Evolutionary conservation across 176 grass and related monocot species (phyloP).

Genomic region (Carex cristatella): DNA sequence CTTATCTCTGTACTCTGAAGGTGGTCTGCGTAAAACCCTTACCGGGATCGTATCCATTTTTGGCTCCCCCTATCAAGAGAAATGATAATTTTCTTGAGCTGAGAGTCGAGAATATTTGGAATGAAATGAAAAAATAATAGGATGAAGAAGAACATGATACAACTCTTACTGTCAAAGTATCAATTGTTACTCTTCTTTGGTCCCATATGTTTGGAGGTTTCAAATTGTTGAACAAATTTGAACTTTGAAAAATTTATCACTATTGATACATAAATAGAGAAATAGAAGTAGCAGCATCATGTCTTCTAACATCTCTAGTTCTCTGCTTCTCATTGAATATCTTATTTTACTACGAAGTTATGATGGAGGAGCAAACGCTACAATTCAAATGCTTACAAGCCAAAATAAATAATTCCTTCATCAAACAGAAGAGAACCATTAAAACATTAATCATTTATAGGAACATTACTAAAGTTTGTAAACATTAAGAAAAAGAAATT

Average conservation of each 20-base stretch:
- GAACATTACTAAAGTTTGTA: background rate
- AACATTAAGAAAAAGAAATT: background rate
- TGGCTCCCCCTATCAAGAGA: background rate
- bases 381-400: background rate
- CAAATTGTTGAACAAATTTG: background rate
- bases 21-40: conserved; percentile 39
- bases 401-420: background rate
- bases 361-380: background rate
- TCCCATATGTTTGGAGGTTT: background rate
- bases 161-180: background rate
- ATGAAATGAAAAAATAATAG: background rate
- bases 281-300: background rate
- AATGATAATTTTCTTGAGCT: background rate
- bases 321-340: background rate
- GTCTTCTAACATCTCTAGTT: background rate
- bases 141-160: background rate
- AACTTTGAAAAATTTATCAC: background rate
- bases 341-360: background rate
- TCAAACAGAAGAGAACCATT: background rate
- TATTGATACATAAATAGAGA: background rate
- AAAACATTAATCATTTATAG: background rate
- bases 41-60: conserved; percentile 22
- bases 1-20: conserved; percentile 50
- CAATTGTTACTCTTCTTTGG: background rate
- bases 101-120: background rate